Evolutionary conservation across 2,329 filamentous ascomycete species (phyloP).

Genomic region (Aquanectria penicillioides): DNA sequence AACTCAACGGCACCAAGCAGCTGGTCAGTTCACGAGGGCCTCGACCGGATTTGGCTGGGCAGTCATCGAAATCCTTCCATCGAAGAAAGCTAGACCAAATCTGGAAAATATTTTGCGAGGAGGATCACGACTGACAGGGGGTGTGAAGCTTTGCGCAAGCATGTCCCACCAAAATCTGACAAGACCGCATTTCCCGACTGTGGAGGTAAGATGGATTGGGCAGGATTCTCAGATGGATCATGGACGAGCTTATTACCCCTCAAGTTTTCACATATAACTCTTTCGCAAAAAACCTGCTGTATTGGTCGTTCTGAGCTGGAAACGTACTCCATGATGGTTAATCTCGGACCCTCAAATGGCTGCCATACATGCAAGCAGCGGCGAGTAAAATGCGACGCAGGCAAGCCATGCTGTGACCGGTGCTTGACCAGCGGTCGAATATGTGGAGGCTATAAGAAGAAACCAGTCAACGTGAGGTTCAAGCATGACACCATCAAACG

Average conservation of each 20-base stretch:
- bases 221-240: no score
- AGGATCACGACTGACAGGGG: background rate
- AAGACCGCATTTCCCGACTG: background rate
- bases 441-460: slow-evolving; percentile 23
- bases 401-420: slow-evolving; percentile 20
- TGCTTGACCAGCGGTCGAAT: slow-evolving; percentile 10
- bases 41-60: no score
- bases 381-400: slow-evolving; percentile 26
- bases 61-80: no score
- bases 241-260: no score
- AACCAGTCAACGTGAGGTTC: slow-evolving; percentile 12
- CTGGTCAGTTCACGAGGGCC: no score
- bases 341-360: slow-evolving; percentile 24
- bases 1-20: no score
- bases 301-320: no score
- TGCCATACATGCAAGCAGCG: slow-evolving; percentile 25
- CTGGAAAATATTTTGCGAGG: background rate
- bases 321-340: slow-evolving; percentile 17
- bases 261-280: background rate
- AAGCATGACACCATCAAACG: slow-evolving; percentile 2
- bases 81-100: background rate
- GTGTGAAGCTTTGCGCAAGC: no score
- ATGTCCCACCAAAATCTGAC: background rate
- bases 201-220: no score
- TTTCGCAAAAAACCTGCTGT: slow-evolving; percentile 7